Conservation (phyloP, 306 rosid genomes). For the Mucuna pruriens region DNA sequence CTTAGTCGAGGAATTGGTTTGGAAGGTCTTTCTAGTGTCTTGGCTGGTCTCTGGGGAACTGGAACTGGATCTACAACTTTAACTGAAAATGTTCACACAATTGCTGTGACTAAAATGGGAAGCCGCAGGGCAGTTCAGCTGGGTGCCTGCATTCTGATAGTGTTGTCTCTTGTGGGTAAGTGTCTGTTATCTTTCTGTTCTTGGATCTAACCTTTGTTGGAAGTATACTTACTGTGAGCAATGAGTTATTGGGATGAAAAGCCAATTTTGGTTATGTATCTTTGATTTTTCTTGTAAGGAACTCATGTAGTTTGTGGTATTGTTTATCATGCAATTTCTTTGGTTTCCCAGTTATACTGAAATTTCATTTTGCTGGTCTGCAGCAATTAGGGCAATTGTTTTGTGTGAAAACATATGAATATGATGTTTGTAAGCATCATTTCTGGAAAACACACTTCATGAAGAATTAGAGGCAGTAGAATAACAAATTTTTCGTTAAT, state of each 20-base stretch:
- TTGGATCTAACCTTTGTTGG: neutral
- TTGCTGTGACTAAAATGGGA: conserved; percentile 99
- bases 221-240: conserved; percentile 1
- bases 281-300: conserved; percentile 6
- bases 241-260: conserved; percentile 17
- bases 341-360: conserved; percentile 18
- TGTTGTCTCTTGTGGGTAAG: conserved; percentile 92
- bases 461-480: neutral
- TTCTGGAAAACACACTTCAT: neutral
- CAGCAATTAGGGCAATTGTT: neutral
- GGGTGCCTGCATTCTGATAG: conserved; percentile 83
- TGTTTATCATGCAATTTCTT: conserved; percentile 16
- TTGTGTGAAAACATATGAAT: neutral
- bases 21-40: conserved; percentile 89
- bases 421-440: conserved; percentile 12
- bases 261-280: neutral
- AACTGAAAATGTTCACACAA: conserved; percentile 95
- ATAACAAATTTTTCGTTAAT: neutral
- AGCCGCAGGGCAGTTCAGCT: conserved; percentile 96
- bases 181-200: conserved; percentile 28
- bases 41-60: conserved; percentile 99
- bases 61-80: conserved; percentile 93
- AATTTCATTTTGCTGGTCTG: conserved; percentile 6
- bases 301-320: neutral
- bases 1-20: conserved; percentile 96